phyloP scores from a whole-genome alignment of 805 yeast genomes.

The Spathaspora gorwiae region DNA sequence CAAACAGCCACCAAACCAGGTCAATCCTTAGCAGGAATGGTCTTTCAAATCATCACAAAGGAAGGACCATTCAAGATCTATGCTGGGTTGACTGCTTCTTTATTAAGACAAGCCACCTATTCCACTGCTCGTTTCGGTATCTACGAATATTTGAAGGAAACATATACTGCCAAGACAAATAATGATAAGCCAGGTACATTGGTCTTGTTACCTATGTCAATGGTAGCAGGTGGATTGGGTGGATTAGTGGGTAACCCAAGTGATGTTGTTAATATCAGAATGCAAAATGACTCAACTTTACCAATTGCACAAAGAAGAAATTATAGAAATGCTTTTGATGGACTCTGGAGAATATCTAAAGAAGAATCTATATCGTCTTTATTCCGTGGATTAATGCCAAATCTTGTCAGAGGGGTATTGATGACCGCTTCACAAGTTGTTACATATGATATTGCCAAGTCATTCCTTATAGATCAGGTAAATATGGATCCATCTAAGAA shows the following conservation, averaged over 20 bases:
- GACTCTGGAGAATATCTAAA: conserved; percentile 51
- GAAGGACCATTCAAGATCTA: conserved; percentile 74
- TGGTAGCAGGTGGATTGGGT: conserved; percentile 82
- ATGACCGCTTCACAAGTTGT: conserved; percentile 93
- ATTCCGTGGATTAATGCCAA: conserved; percentile 74
- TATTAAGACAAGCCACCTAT: conserved; percentile 82
- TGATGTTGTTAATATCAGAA: conserved; percentile 81
- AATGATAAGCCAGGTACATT: conserved; percentile 50
- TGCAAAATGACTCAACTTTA: conserved; percentile 81
- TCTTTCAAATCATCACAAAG: conserved; percentile 50
- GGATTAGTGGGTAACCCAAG: conserved; percentile 87
- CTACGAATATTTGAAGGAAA: conserved; percentile 71
- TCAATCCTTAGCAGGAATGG: conserved; percentile 57
- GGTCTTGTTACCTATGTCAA: conserved; percentile 67
- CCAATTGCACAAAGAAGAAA: conserved; percentile 63
- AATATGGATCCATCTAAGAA: conserved; percentile 55
- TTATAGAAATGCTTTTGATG: conserved; percentile 76
- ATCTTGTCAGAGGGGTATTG: conserved; percentile 71
- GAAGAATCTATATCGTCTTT: conserved; percentile 60
- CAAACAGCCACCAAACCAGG: conserved; percentile 74
- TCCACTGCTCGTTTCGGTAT: conserved; percentile 83
- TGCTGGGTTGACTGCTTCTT: conserved; percentile 76
- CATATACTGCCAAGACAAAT: conserved; percentile 33
- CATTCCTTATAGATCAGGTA: conserved; percentile 46
- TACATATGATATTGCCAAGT: conserved; percentile 74